These are phyloP conservation scores for Flaveria bidentis DNA, from an alignment of 129 eudicot species.

Conservation along the genomic window DNA sequence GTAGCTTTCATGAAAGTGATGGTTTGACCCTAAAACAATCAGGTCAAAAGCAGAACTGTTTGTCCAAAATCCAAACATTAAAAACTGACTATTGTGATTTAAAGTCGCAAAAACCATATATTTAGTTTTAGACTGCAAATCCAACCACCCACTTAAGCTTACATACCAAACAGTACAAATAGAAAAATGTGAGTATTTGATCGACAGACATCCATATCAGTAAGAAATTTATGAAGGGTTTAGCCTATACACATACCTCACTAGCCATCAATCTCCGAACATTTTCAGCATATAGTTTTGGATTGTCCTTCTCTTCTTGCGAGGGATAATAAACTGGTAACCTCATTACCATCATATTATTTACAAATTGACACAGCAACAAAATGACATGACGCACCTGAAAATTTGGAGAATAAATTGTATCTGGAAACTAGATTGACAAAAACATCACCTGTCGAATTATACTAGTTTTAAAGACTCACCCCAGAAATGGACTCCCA, in stretches of 20 bases:
- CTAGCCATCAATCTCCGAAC: slow-evolving; percentile 79
- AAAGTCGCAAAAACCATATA: background rate
- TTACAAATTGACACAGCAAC: slow-evolving; percentile 80
- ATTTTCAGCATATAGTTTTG: slow-evolving; percentile 81
- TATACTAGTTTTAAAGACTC: slow-evolving; percentile 26
- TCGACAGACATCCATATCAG: background rate
- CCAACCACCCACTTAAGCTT: background rate
- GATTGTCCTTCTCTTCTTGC: slow-evolving; percentile 80
- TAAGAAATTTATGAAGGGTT: background rate
- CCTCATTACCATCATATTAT: slow-evolving; percentile 65
- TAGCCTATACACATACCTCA: slow-evolving; percentile 50
- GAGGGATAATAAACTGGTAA: slow-evolving; percentile 92
- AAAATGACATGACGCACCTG: slow-evolving; percentile 79
- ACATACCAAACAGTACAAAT: background rate
- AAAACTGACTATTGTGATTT: background rate
- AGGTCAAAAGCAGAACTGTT: background rate
- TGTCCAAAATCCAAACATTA: slow-evolving; percentile 5
- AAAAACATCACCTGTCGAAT: background rate
- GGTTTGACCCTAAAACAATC: too few relatives aligned
- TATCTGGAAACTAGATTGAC: background rate
- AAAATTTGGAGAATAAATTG: background rate
- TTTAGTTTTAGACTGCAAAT: background rate
- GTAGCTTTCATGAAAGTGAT: background rate
- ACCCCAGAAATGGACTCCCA: slow-evolving; percentile 98
- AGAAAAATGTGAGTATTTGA: background rate